Conservation (phyloP, 1,284 basidiomycete species). For the Ganoderma lingzhi region DNA sequence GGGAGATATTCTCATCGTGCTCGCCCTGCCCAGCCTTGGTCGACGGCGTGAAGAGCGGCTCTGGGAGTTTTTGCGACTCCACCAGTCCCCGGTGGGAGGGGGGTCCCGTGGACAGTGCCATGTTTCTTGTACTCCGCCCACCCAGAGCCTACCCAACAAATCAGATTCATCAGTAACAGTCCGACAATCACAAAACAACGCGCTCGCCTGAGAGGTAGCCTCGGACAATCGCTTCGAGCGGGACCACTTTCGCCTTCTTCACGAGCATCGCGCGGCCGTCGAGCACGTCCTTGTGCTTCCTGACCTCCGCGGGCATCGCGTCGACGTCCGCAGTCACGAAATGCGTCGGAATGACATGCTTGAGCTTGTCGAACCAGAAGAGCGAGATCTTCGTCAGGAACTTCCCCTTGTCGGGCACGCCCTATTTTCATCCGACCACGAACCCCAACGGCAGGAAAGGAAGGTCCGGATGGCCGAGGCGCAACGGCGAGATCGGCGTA, state of each 20-base stretch:
- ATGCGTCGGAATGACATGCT: slow-evolving; percentile 86
- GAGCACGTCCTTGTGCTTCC: slow-evolving; percentile 74
- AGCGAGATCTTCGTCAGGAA: slow-evolving; percentile 90
- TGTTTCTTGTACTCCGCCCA: slow-evolving; percentile 94
- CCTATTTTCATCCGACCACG: slow-evolving; percentile 56
- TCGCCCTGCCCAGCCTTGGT: slow-evolving; percentile 96
- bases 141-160: slow-evolving; percentile 77
- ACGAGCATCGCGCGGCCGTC: slow-evolving; percentile 93
- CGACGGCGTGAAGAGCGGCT: slow-evolving; percentile 94
- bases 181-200: not conserved
- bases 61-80: slow-evolving; percentile 87
- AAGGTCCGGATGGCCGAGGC: not conserved
- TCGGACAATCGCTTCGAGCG: slow-evolving; percentile 96
- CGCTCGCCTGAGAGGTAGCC: slow-evolving; percentile 91
- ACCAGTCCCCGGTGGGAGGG: slow-evolving; percentile 78
- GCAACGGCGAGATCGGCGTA: not conserved
- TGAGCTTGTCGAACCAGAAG: slow-evolving; percentile 94
- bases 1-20: slow-evolving; percentile 98
- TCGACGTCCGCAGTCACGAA: slow-evolving; percentile 79
- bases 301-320: slow-evolving; percentile 80
- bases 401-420: slow-evolving; percentile 93
- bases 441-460: not conserved
- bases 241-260: slow-evolving; percentile 88
- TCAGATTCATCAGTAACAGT: not conserved
- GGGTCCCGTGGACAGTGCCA: slow-evolving; percentile 91